phyloP scores from a whole-genome alignment of 371 early-diverging fungal genomes.

The Mucor racemosus region DNA sequence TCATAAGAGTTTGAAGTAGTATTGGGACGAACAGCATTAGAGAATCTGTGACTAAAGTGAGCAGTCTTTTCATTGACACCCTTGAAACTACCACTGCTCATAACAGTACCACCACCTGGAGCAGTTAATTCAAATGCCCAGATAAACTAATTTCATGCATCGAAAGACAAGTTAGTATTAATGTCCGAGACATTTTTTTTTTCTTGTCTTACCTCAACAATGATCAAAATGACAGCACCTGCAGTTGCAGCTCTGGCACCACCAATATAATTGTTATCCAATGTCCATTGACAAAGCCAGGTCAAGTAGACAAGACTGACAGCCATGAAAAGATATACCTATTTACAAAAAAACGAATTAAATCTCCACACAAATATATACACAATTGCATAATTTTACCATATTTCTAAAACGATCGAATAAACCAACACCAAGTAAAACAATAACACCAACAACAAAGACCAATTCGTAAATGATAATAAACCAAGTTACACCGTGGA shows the following conservation, averaged over 20 bases:
- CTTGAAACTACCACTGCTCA: slow-evolving; percentile 11
- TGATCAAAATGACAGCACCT: slow-evolving; percentile 65
- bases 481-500: slow-evolving; percentile 58
- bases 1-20: slow-evolving; percentile 8
- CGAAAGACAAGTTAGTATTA: background rate
- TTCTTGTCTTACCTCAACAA: slow-evolving; percentile 54
- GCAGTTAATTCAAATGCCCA: slow-evolving; percentile 79
- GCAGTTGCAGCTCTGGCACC: slow-evolving; percentile 54
- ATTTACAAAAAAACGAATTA: background rate
- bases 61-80: slow-evolving; percentile 14
- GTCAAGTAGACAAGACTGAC: slow-evolving; percentile 61
- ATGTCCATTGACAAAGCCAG: slow-evolving; percentile 33
- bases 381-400: slow-evolving; percentile 26
- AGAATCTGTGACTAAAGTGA: slow-evolving; percentile 16
- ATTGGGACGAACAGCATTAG: slow-evolving; percentile 30
- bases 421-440: slow-evolving; percentile 30
- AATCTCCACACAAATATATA: background rate
- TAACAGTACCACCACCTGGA: slow-evolving; percentile 52
- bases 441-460: slow-evolving; percentile 50
- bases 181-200: slow-evolving; percentile 12
- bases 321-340: slow-evolving; percentile 63
- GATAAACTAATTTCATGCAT: slow-evolving; percentile 47
- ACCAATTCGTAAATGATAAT: slow-evolving; percentile 65
- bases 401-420: slow-evolving; percentile 34
- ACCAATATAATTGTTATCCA: slow-evolving; percentile 15